phyloP scores from a whole-genome alignment of 78 protist species.

The Dictyostelium discoideum region dicty_2.7 NC_007089.4:2726501-2727000 shows the following conservation, averaged over 20 bases:
- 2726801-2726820: not conserved
- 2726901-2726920: not conserved
- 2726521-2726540: not conserved
- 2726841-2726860: not conserved
- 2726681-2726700: slow-evolving; percentile 33
- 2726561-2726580: not conserved
- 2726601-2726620: slow-evolving; percentile 11
- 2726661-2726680: slow-evolving; percentile 58
- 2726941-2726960: slow-evolving; percentile 18
- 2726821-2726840: not conserved
- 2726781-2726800: not conserved
- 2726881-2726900: too few species aligned
- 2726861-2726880: not conserved
- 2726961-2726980: slow-evolving; percentile 53
- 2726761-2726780: not conserved
- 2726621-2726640: slow-evolving; percentile 29
- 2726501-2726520: not conserved
- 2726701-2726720: not conserved
- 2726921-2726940: not conserved
- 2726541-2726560: not conserved
- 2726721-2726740: not conserved
- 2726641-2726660: slow-evolving; percentile 10
- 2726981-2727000: slow-evolving; percentile 62
- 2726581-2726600: slow-evolving; percentile 25
- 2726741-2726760: not conserved